Conservation (phyloP, 495 filamentous ascomycete species). For the Neurospora sp. region DNA sequence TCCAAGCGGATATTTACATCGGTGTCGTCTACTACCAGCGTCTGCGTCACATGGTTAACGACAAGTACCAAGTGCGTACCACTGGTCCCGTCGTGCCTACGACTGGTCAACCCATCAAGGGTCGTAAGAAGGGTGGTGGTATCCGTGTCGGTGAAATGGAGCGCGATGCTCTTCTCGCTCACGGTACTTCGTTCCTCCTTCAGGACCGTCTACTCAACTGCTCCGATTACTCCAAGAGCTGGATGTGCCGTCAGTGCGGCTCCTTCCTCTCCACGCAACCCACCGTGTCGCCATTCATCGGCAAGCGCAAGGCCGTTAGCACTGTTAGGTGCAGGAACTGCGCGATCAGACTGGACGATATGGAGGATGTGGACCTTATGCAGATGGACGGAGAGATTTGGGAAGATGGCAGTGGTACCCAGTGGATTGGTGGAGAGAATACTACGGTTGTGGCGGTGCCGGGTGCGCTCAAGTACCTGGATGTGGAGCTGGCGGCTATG, state of each 20-base stretch:
- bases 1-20: constrained; percentile 91
- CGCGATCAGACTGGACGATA: constrained; percentile 49
- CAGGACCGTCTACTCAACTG: constrained; percentile 96
- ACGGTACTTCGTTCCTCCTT: constrained; percentile 87
- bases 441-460: constrained; percentile 88
- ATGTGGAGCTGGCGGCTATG: constrained; percentile 85
- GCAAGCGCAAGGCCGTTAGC: constrained; percentile 43
- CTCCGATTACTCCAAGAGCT: constrained; percentile 76
- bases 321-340: constrained; percentile 75
- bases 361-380: constrained; percentile 45
- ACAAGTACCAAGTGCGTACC: constrained; percentile 97
- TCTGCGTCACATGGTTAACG: constrained; percentile 97
- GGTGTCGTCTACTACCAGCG: constrained; percentile 97
- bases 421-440: constrained; percentile 79
- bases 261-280: constrained; percentile 77
- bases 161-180: constrained; percentile 84
- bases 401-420: constrained; percentile 78
- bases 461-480: constrained; percentile 82
- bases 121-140: constrained; percentile 88
- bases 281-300: constrained; percentile 58
- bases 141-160: constrained; percentile 99
- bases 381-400: constrained; percentile 63
- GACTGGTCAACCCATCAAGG: constrained; percentile 95
- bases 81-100: constrained; percentile 81
- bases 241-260: constrained; percentile 82